Evolutionary conservation across 768 basidiomycete genomes (phyloP), one percentile per base, ranked within the genome.

Genomic region (Paxillus ammoniavirescens): DNA sequence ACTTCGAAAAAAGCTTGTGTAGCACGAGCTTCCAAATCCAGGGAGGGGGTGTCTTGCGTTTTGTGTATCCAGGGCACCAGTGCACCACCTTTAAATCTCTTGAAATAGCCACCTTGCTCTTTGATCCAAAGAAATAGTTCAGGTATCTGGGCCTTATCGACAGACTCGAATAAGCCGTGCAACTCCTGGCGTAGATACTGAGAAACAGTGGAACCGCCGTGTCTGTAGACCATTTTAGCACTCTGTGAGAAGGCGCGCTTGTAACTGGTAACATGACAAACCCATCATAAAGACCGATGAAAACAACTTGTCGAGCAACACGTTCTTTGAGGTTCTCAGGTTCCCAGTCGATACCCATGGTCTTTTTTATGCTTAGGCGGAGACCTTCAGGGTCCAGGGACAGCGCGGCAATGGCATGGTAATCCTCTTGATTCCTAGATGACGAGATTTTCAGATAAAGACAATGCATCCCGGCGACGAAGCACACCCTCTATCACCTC

Each of bases 231-330:
- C 21, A n/a, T 52, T 50, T n/a, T 23, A 50, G n/a, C 31, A 14
- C 42, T 38, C 44, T 57, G 53, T 54, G 52, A 21, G 28, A 7
- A 26, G 14, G 6, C 10, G 31, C 2, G 47, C 8, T 43, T n/a
- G 18, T 21, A 37, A 40, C 46, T 14, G 53, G 44, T 8, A 47
- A 30, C 42, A n/a, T 33, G 30, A 48, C 79, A 52, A 61, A 91
- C 91, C 94, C 94, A 54, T 97, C 94, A 67, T 93, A 97, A 52
- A 97, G 86, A 30, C 93, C 94, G 36, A 93, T 82, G 61, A 91
- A 93, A 5, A 92, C 78, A 7, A 86, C 89, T 68, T 97, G 92
- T 28, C 82, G 73, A 1, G 89, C 78, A 18, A 91, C 73, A 6
- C 77, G 72, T 33, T 84, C 76, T 2, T 76, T 77, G 8, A 82